Evolutionary conservation across 331 rosid species (phyloP), one percentile per base, ranked within the genome.

Genomic region (Telfairia occidentalis): DNA sequence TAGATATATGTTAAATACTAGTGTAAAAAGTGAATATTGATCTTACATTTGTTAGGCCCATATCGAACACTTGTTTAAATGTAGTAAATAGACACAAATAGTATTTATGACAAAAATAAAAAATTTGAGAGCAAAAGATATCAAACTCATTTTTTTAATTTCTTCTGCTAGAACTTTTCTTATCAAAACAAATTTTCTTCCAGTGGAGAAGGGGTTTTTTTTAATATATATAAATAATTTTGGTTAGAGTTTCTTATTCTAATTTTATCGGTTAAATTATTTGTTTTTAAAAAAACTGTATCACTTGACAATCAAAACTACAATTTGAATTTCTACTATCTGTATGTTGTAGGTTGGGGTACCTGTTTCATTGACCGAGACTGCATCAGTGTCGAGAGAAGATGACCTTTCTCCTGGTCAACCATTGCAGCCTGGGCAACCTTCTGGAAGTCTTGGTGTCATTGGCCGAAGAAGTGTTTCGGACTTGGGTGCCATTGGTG

Each of bases 401-500:
- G 81, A 80, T 38, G 99, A 95, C 82, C 87, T 87, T 80, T 90
- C 93, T 85, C 92, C 90, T 34, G 96, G 97, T 32, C 97, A 92
- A 83, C 96, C 97, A 74, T 85, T 95, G 65, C 97, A 89, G 83
- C 60, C 93, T 64, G 88, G 76, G 82, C 99, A 89, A 81, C 77
- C 92, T 63, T 76, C 92, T 82, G 85, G 86, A 43, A 85, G 90
- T 85, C 97, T 89, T 63, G 97, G 99, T 38, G 94, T 92, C 84
- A 92, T 92, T 81, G 99, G 99, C 67, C 88, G 99, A 76, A 95
- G 99, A 86, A 90, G 89, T 84, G 91, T 86, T 84, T 81, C 89
- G 50, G 97, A 92, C 65, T 87, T 87, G 78, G 97, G 97, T 81
- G 85, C 97, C 76, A 90, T 95, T 78, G 99, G 97, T 18, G 89